Percentiles rank a stretch among this genome's conserved stretches.
Conservation (phyloP, 2,329 filamentous ascomycete genomes). For the Alternaria burnsii region DNA sequence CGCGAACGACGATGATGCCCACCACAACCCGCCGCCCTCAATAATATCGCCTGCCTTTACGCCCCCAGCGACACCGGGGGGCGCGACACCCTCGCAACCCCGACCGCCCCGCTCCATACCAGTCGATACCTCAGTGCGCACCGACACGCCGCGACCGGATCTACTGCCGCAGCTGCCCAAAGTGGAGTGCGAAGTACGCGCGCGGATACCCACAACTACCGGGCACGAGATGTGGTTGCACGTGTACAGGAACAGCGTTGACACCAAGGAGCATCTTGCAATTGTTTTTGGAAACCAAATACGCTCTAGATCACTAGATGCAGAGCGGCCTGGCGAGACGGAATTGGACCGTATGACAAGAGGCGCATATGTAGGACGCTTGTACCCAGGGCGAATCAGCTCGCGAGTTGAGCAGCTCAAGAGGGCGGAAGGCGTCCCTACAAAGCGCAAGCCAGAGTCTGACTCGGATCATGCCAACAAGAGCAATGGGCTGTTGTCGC, state of each 20-base stretch:
- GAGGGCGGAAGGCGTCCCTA: slow-evolving; percentile 46
- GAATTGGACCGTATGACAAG: slow-evolving; percentile 92
- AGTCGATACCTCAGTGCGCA: slow-evolving; percentile 50
- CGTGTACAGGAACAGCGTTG: slow-evolving; percentile 89
- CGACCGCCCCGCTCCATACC: slow-evolving; percentile 53
- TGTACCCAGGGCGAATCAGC: slow-evolving; percentile 84
- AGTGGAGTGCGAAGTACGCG: slow-evolving; percentile 93
- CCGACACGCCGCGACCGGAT: slow-evolving; percentile 66
- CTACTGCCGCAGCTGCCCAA: slow-evolving; percentile 79
- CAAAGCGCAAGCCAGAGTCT: slow-evolving; percentile 27
- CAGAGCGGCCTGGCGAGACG: slow-evolving; percentile 76
- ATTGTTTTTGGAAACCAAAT: slow-evolving; percentile 95
- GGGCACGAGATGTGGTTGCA: slow-evolving; percentile 98
- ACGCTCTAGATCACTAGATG: slow-evolving; percentile 74
- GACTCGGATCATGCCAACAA: slow-evolving; percentile 13
- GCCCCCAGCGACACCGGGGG: slow-evolving; percentile 50
- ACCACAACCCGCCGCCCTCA: slow-evolving; percentile 48
- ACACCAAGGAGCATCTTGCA: slow-evolving; percentile 94
- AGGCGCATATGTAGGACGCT: slow-evolving; percentile 87
- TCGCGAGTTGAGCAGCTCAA: slow-evolving; percentile 69
- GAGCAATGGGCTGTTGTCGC: slow-evolving; percentile 23
- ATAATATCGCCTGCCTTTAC: slow-evolving; percentile 59
- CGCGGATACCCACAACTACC: slow-evolving; percentile 89
- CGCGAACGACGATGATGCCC: slow-evolving; percentile 10
- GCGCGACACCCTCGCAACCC: slow-evolving; percentile 44